phyloP scores from a whole-genome alignment of 306 rosid genomes.

The Carpinus fangiana region DNA sequence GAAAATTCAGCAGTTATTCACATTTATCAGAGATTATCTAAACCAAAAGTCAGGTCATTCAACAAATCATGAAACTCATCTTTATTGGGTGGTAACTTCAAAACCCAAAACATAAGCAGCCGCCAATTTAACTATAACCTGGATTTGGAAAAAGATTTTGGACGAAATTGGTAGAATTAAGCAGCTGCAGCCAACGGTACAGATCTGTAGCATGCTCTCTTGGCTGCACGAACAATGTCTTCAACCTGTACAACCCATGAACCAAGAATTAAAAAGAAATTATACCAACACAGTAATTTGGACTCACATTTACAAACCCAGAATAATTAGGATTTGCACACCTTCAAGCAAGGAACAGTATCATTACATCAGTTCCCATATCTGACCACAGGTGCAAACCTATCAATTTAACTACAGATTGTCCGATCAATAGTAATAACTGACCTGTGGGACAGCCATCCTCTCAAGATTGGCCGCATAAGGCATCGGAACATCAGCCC shows the following conservation, averaged over 20 bases:
- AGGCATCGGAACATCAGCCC: constrained; percentile 99
- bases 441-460: constrained; percentile 95
- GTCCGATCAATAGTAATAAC: not conserved
- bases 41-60: not conserved
- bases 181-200: constrained; percentile 71
- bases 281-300: not conserved
- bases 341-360: not conserved
- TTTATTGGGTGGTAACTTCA: not conserved
- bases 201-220: constrained; percentile 89
- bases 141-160: constrained; percentile 22
- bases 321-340: not conserved
- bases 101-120: constrained; percentile 2
- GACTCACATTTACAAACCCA: not conserved
- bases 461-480: constrained; percentile 97
- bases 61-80: constrained; percentile 7
- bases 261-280: constrained; percentile 21
- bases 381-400: not conserved
- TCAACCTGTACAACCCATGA: constrained; percentile 61
- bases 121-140: constrained; percentile 43
- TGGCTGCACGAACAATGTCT: constrained; percentile 94
- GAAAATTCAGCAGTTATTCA: constrained; percentile 31
- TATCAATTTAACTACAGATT: not conserved
- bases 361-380: not conserved
- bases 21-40: constrained; percentile 25
- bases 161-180: constrained; percentile 32